phyloP scores from a whole-genome alignment of 441 rosid genomes.

The Aleurites moluccanus region DNA sequence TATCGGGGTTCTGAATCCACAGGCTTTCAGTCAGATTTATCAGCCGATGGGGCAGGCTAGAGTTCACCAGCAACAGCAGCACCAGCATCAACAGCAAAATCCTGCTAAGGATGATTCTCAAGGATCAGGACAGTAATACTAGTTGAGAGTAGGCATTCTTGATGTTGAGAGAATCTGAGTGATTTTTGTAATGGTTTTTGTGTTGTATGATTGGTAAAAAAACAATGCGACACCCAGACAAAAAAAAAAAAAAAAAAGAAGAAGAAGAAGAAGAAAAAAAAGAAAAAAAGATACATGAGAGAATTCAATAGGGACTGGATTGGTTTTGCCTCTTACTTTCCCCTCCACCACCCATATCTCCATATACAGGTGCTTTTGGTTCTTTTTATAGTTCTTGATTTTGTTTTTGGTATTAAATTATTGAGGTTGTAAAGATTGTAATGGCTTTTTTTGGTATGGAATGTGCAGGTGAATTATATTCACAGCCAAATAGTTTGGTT shows the following conservation, averaged over 20 bases:
- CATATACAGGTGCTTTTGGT: conserved; percentile 47
- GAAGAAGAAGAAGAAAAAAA: too few species aligned
- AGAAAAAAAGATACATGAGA: conserved; percentile 27
- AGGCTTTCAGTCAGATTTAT: conserved; percentile 73
- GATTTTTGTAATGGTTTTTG: conserved; percentile 31
- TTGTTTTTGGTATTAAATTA: conserved; percentile 5
- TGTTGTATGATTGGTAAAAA: conserved; percentile 38
- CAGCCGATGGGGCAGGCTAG: conserved; percentile 89
- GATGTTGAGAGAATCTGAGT: conserved; percentile 33
- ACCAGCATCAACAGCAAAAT: conserved; percentile 56
- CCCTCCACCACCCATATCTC: conserved; percentile 37
- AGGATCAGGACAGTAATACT: conserved; percentile 62
- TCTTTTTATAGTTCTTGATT: conserved; percentile 17
- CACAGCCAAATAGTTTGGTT: conserved; percentile 43
- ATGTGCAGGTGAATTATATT: conserved; percentile 53
- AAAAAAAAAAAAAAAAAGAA: not conserved
- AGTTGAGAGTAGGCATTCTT: conserved; percentile 39
- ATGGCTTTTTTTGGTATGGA: conserved; percentile 31
- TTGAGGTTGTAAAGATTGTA: conserved; percentile 22
- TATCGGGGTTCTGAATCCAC: conserved; percentile 77
- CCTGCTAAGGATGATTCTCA: conserved; percentile 76
- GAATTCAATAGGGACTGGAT: conserved; percentile 41
- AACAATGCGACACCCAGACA: conserved; percentile 22
- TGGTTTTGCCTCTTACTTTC: conserved; percentile 36
- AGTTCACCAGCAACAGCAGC: conserved; percentile 58